These are phyloP conservation scores for Bryoglossum gracile DNA, from an alignment of 495 filamentous ascomycete species.

Conservation along the genomic window DNA sequence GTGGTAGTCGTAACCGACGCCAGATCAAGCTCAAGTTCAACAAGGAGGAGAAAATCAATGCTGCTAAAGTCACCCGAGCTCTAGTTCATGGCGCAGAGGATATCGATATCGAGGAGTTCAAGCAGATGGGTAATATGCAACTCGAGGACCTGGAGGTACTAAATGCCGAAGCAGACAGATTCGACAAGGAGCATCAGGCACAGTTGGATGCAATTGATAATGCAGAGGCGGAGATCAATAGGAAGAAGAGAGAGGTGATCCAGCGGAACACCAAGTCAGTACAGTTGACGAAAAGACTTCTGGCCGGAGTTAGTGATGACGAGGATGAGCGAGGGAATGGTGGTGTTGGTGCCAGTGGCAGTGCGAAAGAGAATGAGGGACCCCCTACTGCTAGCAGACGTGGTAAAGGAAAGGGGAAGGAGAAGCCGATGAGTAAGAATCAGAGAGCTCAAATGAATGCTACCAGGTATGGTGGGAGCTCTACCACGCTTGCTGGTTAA, in stretches of 20 bases:
- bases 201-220: constrained; percentile 39
- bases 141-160: constrained; percentile 53
- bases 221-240: constrained; percentile 38
- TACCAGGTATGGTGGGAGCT: too few species aligned
- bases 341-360: constrained; percentile 1
- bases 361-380: constrained; percentile 18
- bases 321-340: not conserved
- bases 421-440: constrained; percentile 6
- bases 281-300: constrained; percentile 7
- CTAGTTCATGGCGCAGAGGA: constrained; percentile 51
- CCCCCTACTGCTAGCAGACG: not conserved
- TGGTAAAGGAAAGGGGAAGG: constrained; percentile 2
- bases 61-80: constrained; percentile 58
- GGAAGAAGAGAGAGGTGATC: constrained; percentile 37
- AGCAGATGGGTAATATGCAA: constrained; percentile 50
- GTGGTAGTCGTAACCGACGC: constrained; percentile 59
- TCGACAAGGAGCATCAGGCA: constrained; percentile 59
- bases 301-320: constrained; percentile 5
- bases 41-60: constrained; percentile 77
- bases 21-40: constrained; percentile 91
- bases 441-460: not conserved
- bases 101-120: constrained; percentile 62
- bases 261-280: not conserved
- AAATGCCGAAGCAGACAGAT: constrained; percentile 59
- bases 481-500: too few species aligned